Evolutionary conservation across 2,329 filamentous ascomycete genomes (phyloP), one percentile per base, ranked within the genome.

Genomic region (Cladosporium sp.): DNA sequence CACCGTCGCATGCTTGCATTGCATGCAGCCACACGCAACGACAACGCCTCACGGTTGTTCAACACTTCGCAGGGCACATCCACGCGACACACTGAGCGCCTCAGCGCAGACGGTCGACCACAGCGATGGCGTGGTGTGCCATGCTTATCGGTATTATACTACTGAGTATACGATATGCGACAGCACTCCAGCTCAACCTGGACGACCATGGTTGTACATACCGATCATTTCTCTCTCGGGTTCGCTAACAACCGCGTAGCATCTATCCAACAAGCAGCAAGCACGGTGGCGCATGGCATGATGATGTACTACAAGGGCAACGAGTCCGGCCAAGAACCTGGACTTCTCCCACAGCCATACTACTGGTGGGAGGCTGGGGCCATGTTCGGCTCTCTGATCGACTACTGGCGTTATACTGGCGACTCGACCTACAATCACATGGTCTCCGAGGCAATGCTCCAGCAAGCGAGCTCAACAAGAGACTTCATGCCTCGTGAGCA

Each of bases 361-460:
- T 91, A 91, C 81, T 92, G 89, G 89, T 65, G 63, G 63, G 86
- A 91, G 74, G 86, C 86, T 16, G 76, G 75, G 18, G 75, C 72
- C 58, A 77, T 92, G 78, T 90, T 89, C 82, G 87, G 88, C 67
- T 85, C 87, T 0, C 79, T 90, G 70, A 81, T 91, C 43, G 88
- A 91, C 76, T 91, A 91, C 75, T 89, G 87, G 85, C 85, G 88
- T 67, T 83, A 85, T 62, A 91, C 88, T 0, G 87, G 87, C 64
- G 89, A 91, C 75, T 73, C 79, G 5, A 83, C 83, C 60, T 91
- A 88, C 78, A 90, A 90, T 75, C 73, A 82, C 8, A 80, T 86
- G 10, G 79, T 87, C 18, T 85, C 81, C 64, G 72, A 86, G 67
- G 86, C 83, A 3, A 78, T 90, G 73, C 73, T 86, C 13, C 84